A percentile compares a stretch with the other conserved stretches of the same genome.
Conservation (phyloP, 805 yeast genomes). For the Starmera caribaea region DNA sequence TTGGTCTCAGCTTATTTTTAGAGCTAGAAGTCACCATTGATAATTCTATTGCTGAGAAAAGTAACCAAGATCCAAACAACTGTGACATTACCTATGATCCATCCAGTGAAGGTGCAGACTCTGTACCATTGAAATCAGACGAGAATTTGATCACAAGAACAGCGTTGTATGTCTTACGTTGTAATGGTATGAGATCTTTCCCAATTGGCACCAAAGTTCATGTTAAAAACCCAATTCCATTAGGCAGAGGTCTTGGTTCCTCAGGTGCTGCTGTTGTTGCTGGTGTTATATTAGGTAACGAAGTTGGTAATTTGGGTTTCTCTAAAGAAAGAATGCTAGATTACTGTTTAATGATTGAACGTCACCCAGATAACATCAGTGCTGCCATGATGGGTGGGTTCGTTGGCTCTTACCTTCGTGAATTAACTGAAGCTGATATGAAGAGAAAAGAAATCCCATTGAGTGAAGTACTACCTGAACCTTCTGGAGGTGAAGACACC, state of each 20-base stretch:
- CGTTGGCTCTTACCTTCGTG: slow-evolving; percentile 89
- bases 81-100: slow-evolving; percentile 62
- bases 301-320: slow-evolving; percentile 64
- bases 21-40: slow-evolving; percentile 64
- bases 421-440: slow-evolving; percentile 60
- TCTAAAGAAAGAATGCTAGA: slow-evolving; percentile 80
- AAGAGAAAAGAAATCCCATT: slow-evolving; percentile 77
- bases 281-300: slow-evolving; percentile 86
- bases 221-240: slow-evolving; percentile 85
- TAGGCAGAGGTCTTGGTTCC: slow-evolving; percentile 95
- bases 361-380: slow-evolving; percentile 97
- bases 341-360: slow-evolving; percentile 92
- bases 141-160: slow-evolving; percentile 85
- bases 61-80: slow-evolving; percentile 56
- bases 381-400: slow-evolving; percentile 99
- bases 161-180: slow-evolving; percentile 83
- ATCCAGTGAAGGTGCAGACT: slow-evolving; percentile 64
- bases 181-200: slow-evolving; percentile 66
- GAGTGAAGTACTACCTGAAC: slow-evolving; percentile 73
- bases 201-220: slow-evolving; percentile 77
- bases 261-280: slow-evolving; percentile 98
- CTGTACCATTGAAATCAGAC: slow-evolving; percentile 71
- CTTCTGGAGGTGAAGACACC: slow-evolving; percentile 60
- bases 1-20: slow-evolving; percentile 70
- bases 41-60: slow-evolving; percentile 29